Evolutionary conservation across 257 asterid species (phyloP).

Genomic region (Jaltomata sinuosa): DNA sequence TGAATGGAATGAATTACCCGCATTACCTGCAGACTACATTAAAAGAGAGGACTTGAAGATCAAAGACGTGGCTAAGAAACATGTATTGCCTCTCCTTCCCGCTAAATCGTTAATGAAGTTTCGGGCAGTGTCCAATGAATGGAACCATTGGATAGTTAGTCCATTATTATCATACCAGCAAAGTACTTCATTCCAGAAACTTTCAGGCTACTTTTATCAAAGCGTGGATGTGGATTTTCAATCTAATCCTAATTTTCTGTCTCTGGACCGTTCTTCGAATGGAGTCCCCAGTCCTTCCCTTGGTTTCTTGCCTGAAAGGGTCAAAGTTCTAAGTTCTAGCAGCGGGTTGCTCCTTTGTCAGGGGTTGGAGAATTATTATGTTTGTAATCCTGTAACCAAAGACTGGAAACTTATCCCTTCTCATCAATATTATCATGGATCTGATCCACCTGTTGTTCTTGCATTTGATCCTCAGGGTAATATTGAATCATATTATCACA

Average conservation of each 20-base stretch:
- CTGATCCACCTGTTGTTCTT: constrained; percentile 20
- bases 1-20: background rate
- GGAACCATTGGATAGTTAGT: constrained; percentile 27
- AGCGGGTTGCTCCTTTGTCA: constrained; percentile 34
- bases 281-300: constrained; percentile 27
- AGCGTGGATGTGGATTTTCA: background rate
- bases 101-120: constrained; percentile 30
- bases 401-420: constrained; percentile 19
- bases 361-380: constrained; percentile 9
- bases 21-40: background rate
- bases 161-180: constrained; percentile 36
- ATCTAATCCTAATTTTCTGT: background rate
- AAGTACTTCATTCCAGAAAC: constrained; percentile 20
- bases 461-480: constrained; percentile 32
- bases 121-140: constrained; percentile 31
- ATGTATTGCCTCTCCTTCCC: constrained; percentile 37
- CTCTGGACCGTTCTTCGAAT: constrained; percentile 9
- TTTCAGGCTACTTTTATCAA: constrained; percentile 39
- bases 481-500: constrained; percentile 16
- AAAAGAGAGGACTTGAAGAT: constrained; percentile 3
- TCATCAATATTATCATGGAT: constrained; percentile 15
- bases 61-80: constrained; percentile 11
- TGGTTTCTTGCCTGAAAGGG: constrained; percentile 13
- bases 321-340: constrained; percentile 19
- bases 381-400: constrained; percentile 37